phyloP scores from a whole-genome alignment of 768 basidiomycete species.

The Melanogaster broomeanus region DNA sequence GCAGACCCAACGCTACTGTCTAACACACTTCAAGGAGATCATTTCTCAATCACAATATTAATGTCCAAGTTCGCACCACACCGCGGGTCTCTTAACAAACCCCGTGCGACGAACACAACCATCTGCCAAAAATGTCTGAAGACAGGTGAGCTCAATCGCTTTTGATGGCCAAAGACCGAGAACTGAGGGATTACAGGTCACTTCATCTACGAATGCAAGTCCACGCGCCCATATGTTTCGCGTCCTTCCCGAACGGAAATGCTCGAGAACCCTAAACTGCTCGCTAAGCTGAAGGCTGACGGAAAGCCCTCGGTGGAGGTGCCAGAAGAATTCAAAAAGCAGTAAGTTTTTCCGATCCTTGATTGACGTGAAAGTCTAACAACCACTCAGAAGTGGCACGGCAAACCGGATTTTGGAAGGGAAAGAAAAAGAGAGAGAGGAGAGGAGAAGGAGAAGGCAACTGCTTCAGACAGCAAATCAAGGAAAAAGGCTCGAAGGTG shows the following conservation, averaged over 20 bases:
- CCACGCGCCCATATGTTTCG: conserved; percentile 75
- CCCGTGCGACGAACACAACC: conserved; percentile 64
- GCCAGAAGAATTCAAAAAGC: conserved; percentile 88
- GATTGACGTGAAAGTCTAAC: conserved; percentile 1
- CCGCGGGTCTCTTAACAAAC: conserved; percentile 57
- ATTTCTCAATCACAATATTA: conserved; percentile 47
- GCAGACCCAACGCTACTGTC: too few relatives aligned
- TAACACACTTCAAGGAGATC: too few relatives aligned
- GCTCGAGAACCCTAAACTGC: conserved; percentile 72
- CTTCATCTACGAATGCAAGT: conserved; percentile 91
- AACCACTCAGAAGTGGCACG: conserved; percentile 58
- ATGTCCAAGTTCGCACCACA: conserved; percentile 89
- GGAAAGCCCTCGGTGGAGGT: conserved; percentile 81
- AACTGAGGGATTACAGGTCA: conserved; percentile 57
- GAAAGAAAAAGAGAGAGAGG: conserved; percentile 75
- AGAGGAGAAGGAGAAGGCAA: conserved; percentile 42
- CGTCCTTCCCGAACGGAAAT: conserved; percentile 89
- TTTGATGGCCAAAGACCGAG: conserved; percentile 3
- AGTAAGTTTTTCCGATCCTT: conserved; percentile 45
- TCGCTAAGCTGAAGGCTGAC: conserved; percentile 67
- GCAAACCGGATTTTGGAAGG: conserved; percentile 83
- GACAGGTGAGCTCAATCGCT: conserved; percentile 44
- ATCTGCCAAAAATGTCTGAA: conserved; percentile 83
- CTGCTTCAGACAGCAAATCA: conserved; percentile 30
- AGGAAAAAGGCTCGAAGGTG: conserved; percentile 42